These are phyloP conservation scores for Eucommia ulmoides DNA, from an alignment of 257 asterid genomes.

Conservation along the genomic window DNA sequence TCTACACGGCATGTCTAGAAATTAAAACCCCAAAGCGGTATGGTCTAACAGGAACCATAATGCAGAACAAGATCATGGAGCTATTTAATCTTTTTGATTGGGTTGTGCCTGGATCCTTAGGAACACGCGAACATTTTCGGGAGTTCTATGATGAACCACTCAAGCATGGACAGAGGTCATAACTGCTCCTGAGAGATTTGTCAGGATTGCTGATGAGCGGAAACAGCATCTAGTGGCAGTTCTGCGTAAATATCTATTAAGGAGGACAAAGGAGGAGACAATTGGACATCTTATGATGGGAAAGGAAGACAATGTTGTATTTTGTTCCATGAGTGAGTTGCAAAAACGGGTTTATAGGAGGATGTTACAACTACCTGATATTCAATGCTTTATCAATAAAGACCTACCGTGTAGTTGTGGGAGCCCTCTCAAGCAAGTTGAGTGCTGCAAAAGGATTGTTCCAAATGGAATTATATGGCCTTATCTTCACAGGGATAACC, in stretches of 20 bases:
- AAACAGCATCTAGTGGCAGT: conserved; percentile 71
- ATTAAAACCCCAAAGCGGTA: conserved; percentile 70
- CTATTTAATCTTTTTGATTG: conserved; percentile 78
- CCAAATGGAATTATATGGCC: conserved; percentile 85
- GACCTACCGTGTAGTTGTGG: conserved; percentile 87
- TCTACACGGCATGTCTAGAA: conserved; percentile 51
- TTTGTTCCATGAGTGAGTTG: conserved; percentile 86
- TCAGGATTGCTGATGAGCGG: conserved; percentile 66
- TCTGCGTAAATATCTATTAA: conserved; percentile 57
- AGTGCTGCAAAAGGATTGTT: conserved; percentile 75
- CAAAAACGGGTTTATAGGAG: conserved; percentile 83
- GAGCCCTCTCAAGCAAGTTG: conserved; percentile 85
- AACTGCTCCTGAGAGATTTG: conserved; percentile 72
- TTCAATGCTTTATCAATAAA: conserved; percentile 80
- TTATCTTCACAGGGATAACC: conserved; percentile 70
- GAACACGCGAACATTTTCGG: conserved; percentile 84
- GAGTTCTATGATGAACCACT: conserved; percentile 95
- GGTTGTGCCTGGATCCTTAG: conserved; percentile 78
- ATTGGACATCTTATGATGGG: conserved; percentile 98
- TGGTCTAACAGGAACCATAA: conserved; percentile 90
- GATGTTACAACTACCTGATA: conserved; percentile 69
- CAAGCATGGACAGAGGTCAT: conserved; percentile 93
- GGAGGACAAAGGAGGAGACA: conserved; percentile 95
- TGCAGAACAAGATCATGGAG: conserved; percentile 95
- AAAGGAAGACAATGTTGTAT: conserved; percentile 89